A percentile compares a stretch with the other conserved stretches of the same genome.
These are phyloP conservation scores for Maudiozyma turicensis DNA, from an alignment of 805 yeast species.

Conservation along the genomic window DNA sequence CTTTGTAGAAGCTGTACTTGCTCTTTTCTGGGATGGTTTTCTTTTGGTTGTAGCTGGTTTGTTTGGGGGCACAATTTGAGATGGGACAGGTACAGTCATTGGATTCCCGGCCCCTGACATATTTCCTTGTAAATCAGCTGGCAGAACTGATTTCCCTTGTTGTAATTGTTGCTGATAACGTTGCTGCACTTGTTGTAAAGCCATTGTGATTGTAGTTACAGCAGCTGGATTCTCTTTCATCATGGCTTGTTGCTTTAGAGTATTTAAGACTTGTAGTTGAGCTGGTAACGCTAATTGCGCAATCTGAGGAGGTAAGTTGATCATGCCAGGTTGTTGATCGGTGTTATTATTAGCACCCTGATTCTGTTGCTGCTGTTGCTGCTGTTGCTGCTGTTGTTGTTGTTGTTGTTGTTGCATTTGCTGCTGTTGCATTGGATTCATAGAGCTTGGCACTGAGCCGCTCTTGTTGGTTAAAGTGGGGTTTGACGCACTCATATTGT, in stretches of 20 bases:
- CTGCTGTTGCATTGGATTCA: slow-evolving; percentile 6
- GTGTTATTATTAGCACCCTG: not conserved
- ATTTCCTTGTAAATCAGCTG: not conserved
- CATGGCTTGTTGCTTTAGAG: slow-evolving; percentile 27
- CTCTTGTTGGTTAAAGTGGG: no score
- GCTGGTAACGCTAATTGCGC: slow-evolving; percentile 26
- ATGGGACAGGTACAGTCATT: not conserved
- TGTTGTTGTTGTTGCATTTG: not conserved
- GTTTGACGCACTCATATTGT: no score
- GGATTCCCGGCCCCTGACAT: not conserved
- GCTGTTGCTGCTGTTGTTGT: slow-evolving; percentile 1
- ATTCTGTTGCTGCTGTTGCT: not conserved
- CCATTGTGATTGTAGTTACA: slow-evolving; percentile 22
- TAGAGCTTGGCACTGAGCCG: slow-evolving; percentile 12
- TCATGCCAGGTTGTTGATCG: not conserved
- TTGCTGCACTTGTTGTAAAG: slow-evolving; percentile 25
- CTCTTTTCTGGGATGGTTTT: not conserved
- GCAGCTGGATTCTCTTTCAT: slow-evolving; percentile 25
- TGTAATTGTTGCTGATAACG: slow-evolving; percentile 16
- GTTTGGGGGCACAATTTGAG: not conserved
- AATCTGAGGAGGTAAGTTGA: slow-evolving; percentile 28
- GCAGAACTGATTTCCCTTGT: slow-evolving; percentile 1
- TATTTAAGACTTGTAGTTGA: slow-evolving; percentile 25
- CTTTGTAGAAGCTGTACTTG: not conserved
- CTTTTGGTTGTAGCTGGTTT: not conserved